These are phyloP conservation scores for Phaeolepiota aurea DNA, from an alignment of 768 basidiomycete genomes.

Conservation along the genomic window DNA sequence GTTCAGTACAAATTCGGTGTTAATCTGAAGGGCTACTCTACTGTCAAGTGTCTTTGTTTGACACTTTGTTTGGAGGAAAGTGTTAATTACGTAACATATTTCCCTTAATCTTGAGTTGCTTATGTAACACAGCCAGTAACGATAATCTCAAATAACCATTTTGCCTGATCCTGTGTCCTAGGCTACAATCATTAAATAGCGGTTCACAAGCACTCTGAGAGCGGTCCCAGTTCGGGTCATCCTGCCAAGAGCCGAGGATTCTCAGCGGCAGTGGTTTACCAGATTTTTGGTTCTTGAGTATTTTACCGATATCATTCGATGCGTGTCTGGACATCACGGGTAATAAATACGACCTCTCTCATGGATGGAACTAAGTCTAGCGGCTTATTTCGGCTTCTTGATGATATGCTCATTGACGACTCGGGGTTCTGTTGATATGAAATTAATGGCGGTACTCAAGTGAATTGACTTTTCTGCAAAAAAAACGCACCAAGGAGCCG, in stretches of 20 bases:
- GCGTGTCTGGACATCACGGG: not conserved
- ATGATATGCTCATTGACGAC: not conserved
- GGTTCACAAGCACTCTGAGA: not conserved
- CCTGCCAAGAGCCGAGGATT: no score
- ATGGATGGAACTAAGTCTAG: not conserved
- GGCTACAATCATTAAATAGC: not conserved
- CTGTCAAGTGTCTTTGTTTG: constrained; percentile 15
- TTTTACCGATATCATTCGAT: no score
- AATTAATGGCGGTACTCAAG: not conserved
- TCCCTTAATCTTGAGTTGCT: not conserved
- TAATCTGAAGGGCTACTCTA: constrained; percentile 13
- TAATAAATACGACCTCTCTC: not conserved
- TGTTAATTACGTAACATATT: constrained; percentile 1
- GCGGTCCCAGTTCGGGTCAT: not conserved
- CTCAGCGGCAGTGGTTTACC: no score
- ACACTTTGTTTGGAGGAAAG: constrained; percentile 2
- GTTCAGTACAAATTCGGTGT: not conserved
- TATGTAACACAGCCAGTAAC: not conserved
- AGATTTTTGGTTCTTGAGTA: no score
- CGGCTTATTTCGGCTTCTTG: not conserved
- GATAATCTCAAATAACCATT: not conserved
- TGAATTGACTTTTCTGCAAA: no score
- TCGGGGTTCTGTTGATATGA: not conserved
- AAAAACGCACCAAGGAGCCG: not conserved
- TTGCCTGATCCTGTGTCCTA: not conserved